phyloP scores from a whole-genome alignment of 2,329 filamentous ascomycete species.

The Phoma sp. region DNA sequence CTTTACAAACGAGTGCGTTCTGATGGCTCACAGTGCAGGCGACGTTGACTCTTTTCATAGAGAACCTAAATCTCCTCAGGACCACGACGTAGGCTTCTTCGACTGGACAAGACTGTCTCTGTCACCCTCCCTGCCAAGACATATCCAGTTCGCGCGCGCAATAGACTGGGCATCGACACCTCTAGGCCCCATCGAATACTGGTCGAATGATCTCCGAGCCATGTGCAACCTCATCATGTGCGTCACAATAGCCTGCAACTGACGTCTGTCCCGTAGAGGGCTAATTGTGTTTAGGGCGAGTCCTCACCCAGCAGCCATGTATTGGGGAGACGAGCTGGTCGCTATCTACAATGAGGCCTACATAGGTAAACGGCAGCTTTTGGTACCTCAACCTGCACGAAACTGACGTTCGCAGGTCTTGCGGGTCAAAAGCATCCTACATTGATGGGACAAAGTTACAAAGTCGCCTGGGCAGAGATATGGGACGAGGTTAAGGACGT shows the following conservation, averaged over 20 bases:
- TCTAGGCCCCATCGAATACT: slow-evolving; percentile 76
- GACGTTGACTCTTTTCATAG: slow-evolving; percentile 50
- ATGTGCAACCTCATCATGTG: slow-evolving; percentile 83
- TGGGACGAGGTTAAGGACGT: slow-evolving; percentile 74
- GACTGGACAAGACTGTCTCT: slow-evolving; percentile 80
- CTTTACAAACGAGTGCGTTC: slow-evolving; percentile 51
- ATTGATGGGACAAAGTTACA: slow-evolving; percentile 76
- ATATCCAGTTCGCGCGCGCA: slow-evolving; percentile 75
- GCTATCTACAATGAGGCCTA: slow-evolving; percentile 78
- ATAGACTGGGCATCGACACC: slow-evolving; percentile 76
- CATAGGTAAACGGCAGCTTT: slow-evolving; percentile 34
- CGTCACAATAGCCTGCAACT: slow-evolving; percentile 7
- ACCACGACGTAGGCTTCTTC: slow-evolving; percentile 63
- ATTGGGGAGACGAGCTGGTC: slow-evolving; percentile 75
- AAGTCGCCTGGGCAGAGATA: slow-evolving; percentile 74
- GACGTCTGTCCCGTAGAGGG: neutral
- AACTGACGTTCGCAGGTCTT: slow-evolving; percentile 49
- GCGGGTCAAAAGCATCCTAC: slow-evolving; percentile 78
- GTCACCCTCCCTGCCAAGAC: slow-evolving; percentile 67
- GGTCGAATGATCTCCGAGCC: slow-evolving; percentile 73
- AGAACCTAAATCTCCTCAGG: slow-evolving; percentile 25
- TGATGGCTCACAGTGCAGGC: slow-evolving; percentile 48
- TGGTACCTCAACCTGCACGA: neutral
- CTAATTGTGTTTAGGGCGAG: slow-evolving; percentile 39
- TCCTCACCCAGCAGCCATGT: slow-evolving; percentile 70